Conservation (phyloP, 2,329 filamentous ascomycete genomes). For the Fusarium proliferatum region DNA sequence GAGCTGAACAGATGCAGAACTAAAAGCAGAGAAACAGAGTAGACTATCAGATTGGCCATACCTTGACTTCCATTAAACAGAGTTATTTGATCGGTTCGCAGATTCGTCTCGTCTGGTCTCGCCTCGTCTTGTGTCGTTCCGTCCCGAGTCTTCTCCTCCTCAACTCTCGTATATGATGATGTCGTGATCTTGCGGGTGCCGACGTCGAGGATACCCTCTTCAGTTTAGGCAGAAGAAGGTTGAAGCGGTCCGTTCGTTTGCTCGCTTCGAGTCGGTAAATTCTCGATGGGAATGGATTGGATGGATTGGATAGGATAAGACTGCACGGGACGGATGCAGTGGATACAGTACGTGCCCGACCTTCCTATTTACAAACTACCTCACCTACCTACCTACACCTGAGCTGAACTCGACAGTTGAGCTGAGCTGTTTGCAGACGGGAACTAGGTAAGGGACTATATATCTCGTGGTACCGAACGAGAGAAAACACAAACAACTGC, state of each 20-base stretch:
- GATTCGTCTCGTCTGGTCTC: slow-evolving; percentile 14
- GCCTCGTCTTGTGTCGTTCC: neutral
- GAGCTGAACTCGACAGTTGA: slow-evolving; percentile 17
- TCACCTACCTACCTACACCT: neutral
- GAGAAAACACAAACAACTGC: neutral
- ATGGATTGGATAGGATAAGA: slow-evolving; percentile 38
- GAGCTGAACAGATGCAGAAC: slow-evolving; percentile 1
- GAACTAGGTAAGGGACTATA: neutral
- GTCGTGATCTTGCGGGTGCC: slow-evolving; percentile 36
- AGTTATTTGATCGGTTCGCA: slow-evolving; percentile 9
- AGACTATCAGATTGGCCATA: neutral
- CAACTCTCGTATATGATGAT: slow-evolving; percentile 15
- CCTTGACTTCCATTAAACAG: slow-evolving; percentile 17
- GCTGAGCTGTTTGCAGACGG: slow-evolving; percentile 22
- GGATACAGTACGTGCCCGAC: slow-evolving; percentile 37
- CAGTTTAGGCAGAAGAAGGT: slow-evolving; percentile 43
- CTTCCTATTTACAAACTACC: slow-evolving; percentile 36
- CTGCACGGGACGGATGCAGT: slow-evolving; percentile 32
- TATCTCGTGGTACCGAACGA: neutral
- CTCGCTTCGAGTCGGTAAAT: slow-evolving; percentile 42
- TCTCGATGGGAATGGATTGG: slow-evolving; percentile 33
- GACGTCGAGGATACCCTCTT: slow-evolving; percentile 26
- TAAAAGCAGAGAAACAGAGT: neutral
- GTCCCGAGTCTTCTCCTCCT: slow-evolving; percentile 10
- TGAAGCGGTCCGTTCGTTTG: slow-evolving; percentile 34